A percentile compares a stretch with the other conserved stretches of the same genome.
phyloP scores from a whole-genome alignment of 129 eudicot genomes.

The Arctium minus region DNA sequence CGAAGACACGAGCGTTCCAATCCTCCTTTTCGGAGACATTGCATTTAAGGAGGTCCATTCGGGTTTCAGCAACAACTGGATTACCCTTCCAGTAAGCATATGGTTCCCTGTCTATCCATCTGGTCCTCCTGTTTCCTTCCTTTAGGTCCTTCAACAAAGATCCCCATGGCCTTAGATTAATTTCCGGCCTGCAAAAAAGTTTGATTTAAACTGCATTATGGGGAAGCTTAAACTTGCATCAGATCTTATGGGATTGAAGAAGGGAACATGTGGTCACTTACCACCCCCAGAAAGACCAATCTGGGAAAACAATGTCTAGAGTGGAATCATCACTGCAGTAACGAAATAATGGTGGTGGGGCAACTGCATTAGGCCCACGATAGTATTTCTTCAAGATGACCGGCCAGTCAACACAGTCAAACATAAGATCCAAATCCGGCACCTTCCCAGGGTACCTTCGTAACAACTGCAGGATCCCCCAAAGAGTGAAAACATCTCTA shows the following conservation, averaged over 20 bases:
- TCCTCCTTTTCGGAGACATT: slow-evolving; percentile 30
- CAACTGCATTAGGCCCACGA: slow-evolving; percentile 21
- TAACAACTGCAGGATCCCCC: slow-evolving; percentile 60
- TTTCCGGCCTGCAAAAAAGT: slow-evolving; percentile 33
- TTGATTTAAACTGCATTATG: background rate
- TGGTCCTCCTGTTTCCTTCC: slow-evolving; percentile 34
- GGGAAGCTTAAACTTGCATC: background rate
- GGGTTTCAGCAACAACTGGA: slow-evolving; percentile 28
- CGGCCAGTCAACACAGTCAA: slow-evolving; percentile 52
- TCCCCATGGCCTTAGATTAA: slow-evolving; percentile 39
- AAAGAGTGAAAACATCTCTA: slow-evolving; percentile 54
- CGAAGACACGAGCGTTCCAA: slow-evolving; percentile 37
- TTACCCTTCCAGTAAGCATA: slow-evolving; percentile 48
- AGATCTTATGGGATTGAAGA: background rate
- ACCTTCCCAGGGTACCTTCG: slow-evolving; percentile 49
- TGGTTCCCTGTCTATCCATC: slow-evolving; percentile 38
- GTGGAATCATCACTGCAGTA: slow-evolving; percentile 55
- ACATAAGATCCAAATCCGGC: slow-evolving; percentile 55
- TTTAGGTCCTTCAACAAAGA: slow-evolving; percentile 30
- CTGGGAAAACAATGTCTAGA: slow-evolving; percentile 54
- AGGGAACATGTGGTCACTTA: slow-evolving; percentile 9
- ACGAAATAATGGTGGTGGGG: slow-evolving; percentile 51
- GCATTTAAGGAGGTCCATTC: slow-evolving; percentile 34
- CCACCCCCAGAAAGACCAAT: slow-evolving; percentile 81
- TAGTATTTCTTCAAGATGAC: slow-evolving; percentile 28